phyloP scores from a whole-genome alignment of 495 filamentous ascomycete species.

The Annulohypoxylon moriforme region DNA sequence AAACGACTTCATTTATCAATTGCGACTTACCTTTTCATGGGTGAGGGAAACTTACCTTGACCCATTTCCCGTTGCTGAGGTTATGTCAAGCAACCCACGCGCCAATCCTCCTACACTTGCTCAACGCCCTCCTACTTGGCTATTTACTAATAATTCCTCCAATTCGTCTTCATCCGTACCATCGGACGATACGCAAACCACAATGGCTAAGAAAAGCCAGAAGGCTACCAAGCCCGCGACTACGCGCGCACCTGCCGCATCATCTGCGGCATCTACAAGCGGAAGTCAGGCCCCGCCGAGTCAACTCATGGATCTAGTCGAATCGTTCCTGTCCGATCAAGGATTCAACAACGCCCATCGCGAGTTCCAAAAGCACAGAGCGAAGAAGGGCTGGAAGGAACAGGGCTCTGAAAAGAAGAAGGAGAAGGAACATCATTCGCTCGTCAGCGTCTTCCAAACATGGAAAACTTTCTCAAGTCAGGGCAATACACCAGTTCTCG shows the following conservation, averaged over 20 bases:
- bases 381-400: slow-evolving; percentile 57
- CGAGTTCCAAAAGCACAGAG: slow-evolving; percentile 69
- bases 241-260: slow-evolving; percentile 12
- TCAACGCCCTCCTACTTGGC: slow-evolving; percentile 54
- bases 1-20: neutral
- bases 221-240: slow-evolving; percentile 38
- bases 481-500: slow-evolving; percentile 45
- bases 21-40: slow-evolving; percentile 10
- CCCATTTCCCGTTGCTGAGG: slow-evolving; percentile 22
- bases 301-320: slow-evolving; percentile 73
- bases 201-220: slow-evolving; percentile 49
- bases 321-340: slow-evolving; percentile 72
- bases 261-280: slow-evolving; percentile 25
- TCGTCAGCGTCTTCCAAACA: slow-evolving; percentile 58
- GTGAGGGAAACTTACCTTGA: neutral
- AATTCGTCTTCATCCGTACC: slow-evolving; percentile 23
- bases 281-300: slow-evolving; percentile 57
- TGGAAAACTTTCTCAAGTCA: slow-evolving; percentile 57
- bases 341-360: slow-evolving; percentile 69
- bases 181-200: slow-evolving; percentile 9
- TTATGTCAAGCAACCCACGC: slow-evolving; percentile 39
- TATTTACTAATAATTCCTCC: slow-evolving; percentile 58
- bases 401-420: slow-evolving; percentile 40
- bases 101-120: slow-evolving; percentile 23
- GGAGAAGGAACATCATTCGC: slow-evolving; percentile 51